Conservation (phyloP, 2,329 filamentous ascomycete genomes). For the Stenocarpella maydis region DNA sequence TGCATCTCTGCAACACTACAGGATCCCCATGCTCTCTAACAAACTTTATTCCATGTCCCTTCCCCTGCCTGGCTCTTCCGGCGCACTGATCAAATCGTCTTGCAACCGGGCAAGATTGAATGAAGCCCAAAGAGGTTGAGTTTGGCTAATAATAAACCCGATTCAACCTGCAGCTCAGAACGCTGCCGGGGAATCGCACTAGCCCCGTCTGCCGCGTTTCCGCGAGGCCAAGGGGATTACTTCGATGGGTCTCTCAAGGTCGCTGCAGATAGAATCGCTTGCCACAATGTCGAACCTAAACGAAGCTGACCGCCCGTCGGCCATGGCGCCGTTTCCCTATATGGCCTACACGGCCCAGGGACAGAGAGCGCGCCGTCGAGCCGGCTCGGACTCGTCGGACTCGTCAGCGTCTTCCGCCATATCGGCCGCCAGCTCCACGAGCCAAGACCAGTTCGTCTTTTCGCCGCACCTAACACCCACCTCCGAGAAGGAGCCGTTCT, state of each 20-base stretch:
- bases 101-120: constrained; percentile 9
- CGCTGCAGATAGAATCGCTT: not conserved
- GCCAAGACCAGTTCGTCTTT: constrained; percentile 48
- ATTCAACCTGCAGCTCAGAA: not conserved
- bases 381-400: constrained; percentile 56
- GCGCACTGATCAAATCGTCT: constrained; percentile 10
- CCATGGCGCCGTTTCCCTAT: constrained; percentile 49
- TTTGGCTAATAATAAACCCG: constrained; percentile 5
- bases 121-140: not conserved
- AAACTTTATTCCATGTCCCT: constrained; percentile 15
- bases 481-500: constrained; percentile 35
- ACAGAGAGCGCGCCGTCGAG: constrained; percentile 30
- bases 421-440: constrained; percentile 38
- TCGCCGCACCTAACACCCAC: constrained; percentile 47
- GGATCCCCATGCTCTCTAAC: constrained; percentile 23
- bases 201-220: constrained; percentile 4
- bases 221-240: not conserved
- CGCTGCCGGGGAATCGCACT: not conserved
- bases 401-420: constrained; percentile 52
- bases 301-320: constrained; percentile 15
- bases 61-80: constrained; percentile 2
- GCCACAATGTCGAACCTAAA: constrained; percentile 24
- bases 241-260: not conserved
- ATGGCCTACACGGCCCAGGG: not conserved
- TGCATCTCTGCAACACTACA: constrained; percentile 22